Evolutionary conservation across 768 basidiomycete genomes (phyloP).

Genomic region (Boletus vinaceobasis): DNA sequence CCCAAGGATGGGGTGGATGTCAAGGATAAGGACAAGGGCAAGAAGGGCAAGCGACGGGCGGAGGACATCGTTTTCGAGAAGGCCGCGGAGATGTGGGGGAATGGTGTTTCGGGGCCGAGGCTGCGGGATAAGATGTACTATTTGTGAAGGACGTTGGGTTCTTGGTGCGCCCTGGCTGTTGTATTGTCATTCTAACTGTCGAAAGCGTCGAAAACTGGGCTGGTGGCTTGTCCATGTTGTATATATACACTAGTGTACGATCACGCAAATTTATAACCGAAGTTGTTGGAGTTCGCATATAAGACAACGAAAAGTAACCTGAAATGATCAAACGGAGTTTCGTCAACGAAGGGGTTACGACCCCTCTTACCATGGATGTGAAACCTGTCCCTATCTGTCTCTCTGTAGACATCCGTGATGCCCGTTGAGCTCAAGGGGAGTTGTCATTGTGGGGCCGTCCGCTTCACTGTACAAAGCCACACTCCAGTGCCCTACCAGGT

Average conservation of each 20-base stretch:
- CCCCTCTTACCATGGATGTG: too few species aligned
- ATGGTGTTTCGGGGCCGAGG: slow-evolving; percentile 45
- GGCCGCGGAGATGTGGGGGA: slow-evolving; percentile 52
- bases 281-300: too few species aligned
- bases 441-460: slow-evolving; percentile 36
- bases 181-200: neutral
- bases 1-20: slow-evolving; percentile 8
- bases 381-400: too few species aligned
- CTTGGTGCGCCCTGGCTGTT: neutral
- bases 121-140: slow-evolving; percentile 75
- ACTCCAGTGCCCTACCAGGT: slow-evolving; percentile 67
- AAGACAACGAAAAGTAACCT: too few species aligned
- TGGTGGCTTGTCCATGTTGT: neutral
- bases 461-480: slow-evolving; percentile 40
- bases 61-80: slow-evolving; percentile 52
- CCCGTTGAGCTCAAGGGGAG: slow-evolving; percentile 48
- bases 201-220: neutral
- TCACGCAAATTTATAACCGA: too few species aligned
- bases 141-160: slow-evolving; percentile 26
- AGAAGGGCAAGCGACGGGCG: slow-evolving; percentile 30
- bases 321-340: too few species aligned
- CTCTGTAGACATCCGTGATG: too few species aligned
- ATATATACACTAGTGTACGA: too few species aligned
- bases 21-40: slow-evolving; percentile 23
- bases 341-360: too few species aligned